phyloP scores from a whole-genome alignment of 1,139 yeast genomes.

The Magnusiomyces ingens region DNA sequence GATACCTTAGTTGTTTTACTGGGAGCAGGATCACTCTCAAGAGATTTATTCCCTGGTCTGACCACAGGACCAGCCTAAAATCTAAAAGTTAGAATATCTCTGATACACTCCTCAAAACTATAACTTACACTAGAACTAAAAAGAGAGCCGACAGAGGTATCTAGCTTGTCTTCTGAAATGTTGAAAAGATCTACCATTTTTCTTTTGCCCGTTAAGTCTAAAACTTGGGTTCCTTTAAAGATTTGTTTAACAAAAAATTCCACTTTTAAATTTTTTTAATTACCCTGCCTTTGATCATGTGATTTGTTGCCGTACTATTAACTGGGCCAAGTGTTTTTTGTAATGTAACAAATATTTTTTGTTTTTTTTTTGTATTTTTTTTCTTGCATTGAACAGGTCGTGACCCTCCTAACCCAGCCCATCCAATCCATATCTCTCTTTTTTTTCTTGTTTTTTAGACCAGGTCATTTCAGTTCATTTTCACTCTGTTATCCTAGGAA shows the following conservation, averaged over 20 bases:
- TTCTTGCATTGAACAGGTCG: background rate
- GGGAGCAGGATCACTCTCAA: constrained; percentile 23
- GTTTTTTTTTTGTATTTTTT: constrained; percentile 6
- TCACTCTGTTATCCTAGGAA: constrained; percentile 1
- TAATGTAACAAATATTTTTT: background rate
- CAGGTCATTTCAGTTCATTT: background rate
- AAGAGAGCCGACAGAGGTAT: constrained; percentile 20
- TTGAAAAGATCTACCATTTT: constrained; percentile 12
- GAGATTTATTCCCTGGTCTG: constrained; percentile 22
- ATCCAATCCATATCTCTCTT: background rate
- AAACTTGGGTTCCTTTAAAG: background rate
- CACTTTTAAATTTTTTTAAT: no score
- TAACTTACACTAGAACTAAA: constrained; percentile 20
- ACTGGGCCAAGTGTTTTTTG: background rate
- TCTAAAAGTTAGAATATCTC: background rate
- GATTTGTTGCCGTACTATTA: background rate
- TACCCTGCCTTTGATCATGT: background rate
- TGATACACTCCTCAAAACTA: background rate
- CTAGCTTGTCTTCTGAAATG: constrained; percentile 15
- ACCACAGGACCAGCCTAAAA: constrained; percentile 26
- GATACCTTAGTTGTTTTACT: constrained; percentile 8
- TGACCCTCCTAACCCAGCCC: background rate
- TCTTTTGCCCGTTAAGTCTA: background rate
- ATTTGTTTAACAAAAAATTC: background rate
- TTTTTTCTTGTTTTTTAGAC: background rate